Percentiles rank a stretch among this genome's conserved stretches.
phyloP scores from a whole-genome alignment of 2,329 filamentous ascomycete species.

The Aspergillus caelatus region DNA sequence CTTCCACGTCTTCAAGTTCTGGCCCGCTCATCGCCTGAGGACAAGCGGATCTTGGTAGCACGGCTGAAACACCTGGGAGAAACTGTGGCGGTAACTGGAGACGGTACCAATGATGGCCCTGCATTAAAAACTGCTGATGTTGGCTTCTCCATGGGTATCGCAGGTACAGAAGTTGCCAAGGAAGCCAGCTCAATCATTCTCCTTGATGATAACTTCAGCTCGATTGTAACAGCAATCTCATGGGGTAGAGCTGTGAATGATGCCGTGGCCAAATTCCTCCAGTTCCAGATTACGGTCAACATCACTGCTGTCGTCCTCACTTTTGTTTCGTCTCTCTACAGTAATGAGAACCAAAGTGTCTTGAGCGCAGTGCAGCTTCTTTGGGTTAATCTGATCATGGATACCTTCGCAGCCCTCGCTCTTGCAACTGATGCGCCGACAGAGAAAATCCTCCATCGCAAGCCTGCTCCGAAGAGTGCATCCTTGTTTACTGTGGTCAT shows the following conservation, averaged over 20 bases:
- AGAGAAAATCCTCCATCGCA: slow-evolving; percentile 76
- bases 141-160: slow-evolving; percentile 69
- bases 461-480: slow-evolving; percentile 74
- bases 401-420: slow-evolving; percentile 86
- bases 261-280: slow-evolving; percentile 68
- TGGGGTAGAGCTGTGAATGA: slow-evolving; percentile 73
- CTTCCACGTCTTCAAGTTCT: slow-evolving; percentile 65
- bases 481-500: slow-evolving; percentile 84
- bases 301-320: slow-evolving; percentile 86
- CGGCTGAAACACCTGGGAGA: slow-evolving; percentile 65
- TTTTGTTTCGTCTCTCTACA: slow-evolving; percentile 83
- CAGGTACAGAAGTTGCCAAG: slow-evolving; percentile 69
- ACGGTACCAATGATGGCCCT: slow-evolving; percentile 68
- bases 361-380: slow-evolving; percentile 87
- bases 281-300: slow-evolving; percentile 76
- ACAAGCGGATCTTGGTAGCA: slow-evolving; percentile 66
- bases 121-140: slow-evolving; percentile 68
- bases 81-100: slow-evolving; percentile 65
- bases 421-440: slow-evolving; percentile 89
- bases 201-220: slow-evolving; percentile 67
- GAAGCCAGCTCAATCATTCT: slow-evolving; percentile 70
- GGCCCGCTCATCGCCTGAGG: slow-evolving; percentile 67
- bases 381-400: slow-evolving; percentile 98
- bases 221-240: slow-evolving; percentile 67
- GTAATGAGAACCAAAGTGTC: slow-evolving; percentile 69